These are phyloP conservation scores for Macrocystidia cucumis DNA, from an alignment of 1,284 basidiomycete genomes.

Conservation along the genomic window DNA sequence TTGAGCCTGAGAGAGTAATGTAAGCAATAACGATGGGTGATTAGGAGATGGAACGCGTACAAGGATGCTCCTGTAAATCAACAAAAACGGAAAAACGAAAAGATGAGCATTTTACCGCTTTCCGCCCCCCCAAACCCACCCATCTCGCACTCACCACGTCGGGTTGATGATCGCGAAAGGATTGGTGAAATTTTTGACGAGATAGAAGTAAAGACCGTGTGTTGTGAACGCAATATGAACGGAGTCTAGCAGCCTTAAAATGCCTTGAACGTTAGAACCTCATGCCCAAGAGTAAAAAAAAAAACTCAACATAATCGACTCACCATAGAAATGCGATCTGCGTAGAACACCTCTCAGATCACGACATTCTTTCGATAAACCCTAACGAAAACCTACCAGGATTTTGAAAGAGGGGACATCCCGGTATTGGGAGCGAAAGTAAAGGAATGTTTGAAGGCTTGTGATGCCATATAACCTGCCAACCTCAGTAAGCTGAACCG, in stretches of 20 bases:
- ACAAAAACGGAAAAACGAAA: neutral
- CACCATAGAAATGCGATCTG: neutral
- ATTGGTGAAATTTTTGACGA: conserved; percentile 22
- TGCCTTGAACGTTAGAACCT: neutral
- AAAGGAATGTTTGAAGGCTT: conserved; percentile 24
- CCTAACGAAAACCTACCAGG: conserved; percentile 12
- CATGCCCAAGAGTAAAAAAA: conserved; percentile 9
- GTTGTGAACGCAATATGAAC: conserved; percentile 21
- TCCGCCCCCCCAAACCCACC: neutral
- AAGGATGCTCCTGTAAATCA: conserved; percentile 9
- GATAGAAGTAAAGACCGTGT: conserved; percentile 24
- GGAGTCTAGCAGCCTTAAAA: conserved; percentile 20
- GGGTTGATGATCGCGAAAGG: conserved; percentile 14
- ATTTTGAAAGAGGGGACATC: conserved; percentile 15
- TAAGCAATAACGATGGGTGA: neutral
- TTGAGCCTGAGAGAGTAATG: conserved; percentile 6
- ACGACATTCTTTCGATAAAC: neutral
- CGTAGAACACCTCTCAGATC: neutral
- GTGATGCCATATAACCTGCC: conserved; percentile 25
- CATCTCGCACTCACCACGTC: conserved; percentile 17
- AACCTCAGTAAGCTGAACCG: neutral
- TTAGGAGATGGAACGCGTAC: conserved; percentile 6
- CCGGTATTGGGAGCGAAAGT: conserved; percentile 15
- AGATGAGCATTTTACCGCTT: neutral
- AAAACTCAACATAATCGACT: conserved; percentile 12